These are phyloP conservation scores for Thermothielavioides terrestris DNA, from an alignment of 495 filamentous ascomycete species.

Conservation along the genomic window DNA sequence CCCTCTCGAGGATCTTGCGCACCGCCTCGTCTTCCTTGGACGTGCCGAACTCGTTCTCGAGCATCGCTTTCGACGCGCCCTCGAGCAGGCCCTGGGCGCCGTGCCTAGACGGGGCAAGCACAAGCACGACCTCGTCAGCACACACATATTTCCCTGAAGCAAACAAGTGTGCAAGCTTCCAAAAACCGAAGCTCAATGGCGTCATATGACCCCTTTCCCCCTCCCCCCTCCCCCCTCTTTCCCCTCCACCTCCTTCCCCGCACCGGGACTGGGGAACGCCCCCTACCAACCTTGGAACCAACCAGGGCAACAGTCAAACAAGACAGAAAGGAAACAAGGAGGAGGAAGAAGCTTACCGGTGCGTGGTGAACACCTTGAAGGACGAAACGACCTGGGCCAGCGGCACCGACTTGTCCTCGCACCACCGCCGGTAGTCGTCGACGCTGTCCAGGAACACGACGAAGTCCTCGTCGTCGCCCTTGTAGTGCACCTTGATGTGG, in stretches of 20 bases:
- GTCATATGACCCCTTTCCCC: too few relatives aligned
- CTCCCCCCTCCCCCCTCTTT: too few relatives aligned
- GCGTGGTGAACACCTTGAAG: conserved; percentile 85
- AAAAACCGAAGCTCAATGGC: too few relatives aligned
- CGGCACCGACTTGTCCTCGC: conserved; percentile 65
- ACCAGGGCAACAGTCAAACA: background rate
- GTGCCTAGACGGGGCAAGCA: conserved; percentile 64
- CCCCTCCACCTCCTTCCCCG: too few relatives aligned
- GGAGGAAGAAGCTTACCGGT: conserved; percentile 58
- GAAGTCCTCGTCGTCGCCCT: conserved; percentile 82
- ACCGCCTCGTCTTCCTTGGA: conserved; percentile 67
- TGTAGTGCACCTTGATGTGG: conserved; percentile 79
- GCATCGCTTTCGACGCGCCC: conserved; percentile 56
- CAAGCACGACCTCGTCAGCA: too few relatives aligned
- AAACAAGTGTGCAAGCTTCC: too few relatives aligned
- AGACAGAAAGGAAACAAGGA: background rate
- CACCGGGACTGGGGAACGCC: too few relatives aligned
- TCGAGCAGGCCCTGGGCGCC: conserved; percentile 77
- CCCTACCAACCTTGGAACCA: too few relatives aligned
- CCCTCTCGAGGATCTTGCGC: conserved; percentile 68
- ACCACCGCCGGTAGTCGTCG: conserved; percentile 70
- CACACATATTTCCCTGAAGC: too few relatives aligned
- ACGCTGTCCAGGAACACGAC: conserved; percentile 78
- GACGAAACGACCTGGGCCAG: conserved; percentile 76
- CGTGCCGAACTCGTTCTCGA: conserved; percentile 87